Percentiles rank a stretch among this genome's conserved stretches.
phyloP scores from a whole-genome alignment of 1,284 basidiomycete species.

The Leccinum angustisporum region DNA sequence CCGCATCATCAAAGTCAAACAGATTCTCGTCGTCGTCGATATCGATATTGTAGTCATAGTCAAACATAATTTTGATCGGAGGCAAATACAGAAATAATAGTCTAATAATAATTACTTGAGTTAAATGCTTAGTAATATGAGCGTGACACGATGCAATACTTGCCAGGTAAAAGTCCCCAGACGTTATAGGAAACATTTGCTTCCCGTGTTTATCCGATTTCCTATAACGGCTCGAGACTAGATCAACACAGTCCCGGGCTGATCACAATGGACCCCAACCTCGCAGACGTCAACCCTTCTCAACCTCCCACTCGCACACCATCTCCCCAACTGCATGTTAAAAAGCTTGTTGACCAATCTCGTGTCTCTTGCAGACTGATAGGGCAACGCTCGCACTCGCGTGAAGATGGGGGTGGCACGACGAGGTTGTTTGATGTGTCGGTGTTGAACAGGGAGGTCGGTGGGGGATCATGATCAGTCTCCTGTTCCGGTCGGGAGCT shows the following conservation, averaged over 20 bases:
- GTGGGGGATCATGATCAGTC: too few species aligned
- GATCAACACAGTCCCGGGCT: too few species aligned
- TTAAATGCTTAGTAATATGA: neutral
- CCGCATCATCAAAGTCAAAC: conserved; percentile 3
- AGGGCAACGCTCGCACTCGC: conserved; percentile 1
- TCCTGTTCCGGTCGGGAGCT: too few species aligned
- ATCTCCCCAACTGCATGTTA: neutral
- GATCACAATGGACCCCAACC: too few species aligned
- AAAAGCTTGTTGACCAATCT: conserved; percentile 66
- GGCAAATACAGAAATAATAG: too few species aligned
- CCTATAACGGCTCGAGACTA: too few species aligned
- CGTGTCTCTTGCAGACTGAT: conserved; percentile 45
- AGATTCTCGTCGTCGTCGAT: neutral
- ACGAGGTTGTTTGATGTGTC: conserved; percentile 31
- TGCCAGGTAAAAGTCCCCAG: conserved; percentile 2
- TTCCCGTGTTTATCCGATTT: too few species aligned
- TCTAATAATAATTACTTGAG: too few species aligned
- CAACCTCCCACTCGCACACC: too few species aligned
- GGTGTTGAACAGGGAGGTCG: conserved; percentile 19
- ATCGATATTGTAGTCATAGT: neutral
- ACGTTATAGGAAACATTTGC: too few species aligned
- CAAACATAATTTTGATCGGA: neutral
- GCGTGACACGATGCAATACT: conserved; percentile 1
- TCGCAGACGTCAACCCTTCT: too few species aligned
- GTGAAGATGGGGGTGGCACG: neutral